Conservation (phyloP, 192 early-diverging fungal species). For the Backusella tuberculispora region DNA sequence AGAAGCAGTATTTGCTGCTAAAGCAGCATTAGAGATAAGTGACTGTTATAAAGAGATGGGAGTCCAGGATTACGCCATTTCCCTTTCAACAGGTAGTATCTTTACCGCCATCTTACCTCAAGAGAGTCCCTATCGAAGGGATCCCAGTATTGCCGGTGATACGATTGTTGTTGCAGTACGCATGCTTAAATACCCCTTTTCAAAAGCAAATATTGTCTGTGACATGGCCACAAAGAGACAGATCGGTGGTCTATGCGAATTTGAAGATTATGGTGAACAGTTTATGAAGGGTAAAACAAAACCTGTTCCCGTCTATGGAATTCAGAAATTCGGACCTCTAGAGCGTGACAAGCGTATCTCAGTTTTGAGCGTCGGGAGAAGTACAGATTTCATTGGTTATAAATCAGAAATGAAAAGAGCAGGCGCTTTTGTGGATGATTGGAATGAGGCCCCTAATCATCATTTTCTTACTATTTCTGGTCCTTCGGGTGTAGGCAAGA, state of each 20-base stretch:
- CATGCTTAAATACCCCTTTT: constrained; percentile 54
- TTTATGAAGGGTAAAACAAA: constrained; percentile 54
- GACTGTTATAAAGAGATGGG: constrained; percentile 28
- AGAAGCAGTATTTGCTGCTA: constrained; percentile 56
- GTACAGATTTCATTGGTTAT: constrained; percentile 51
- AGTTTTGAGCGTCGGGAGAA: not conserved
- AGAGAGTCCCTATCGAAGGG: constrained; percentile 51
- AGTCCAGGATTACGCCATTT: constrained; percentile 47
- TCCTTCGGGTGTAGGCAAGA: constrained; percentile 51
- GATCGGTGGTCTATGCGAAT: constrained; percentile 45
- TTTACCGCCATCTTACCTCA: constrained; percentile 49
- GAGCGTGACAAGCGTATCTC: constrained; percentile 22
- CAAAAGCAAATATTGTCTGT: constrained; percentile 49
- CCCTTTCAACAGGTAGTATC: constrained; percentile 52
- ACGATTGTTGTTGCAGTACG: constrained; percentile 56
- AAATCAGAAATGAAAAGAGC: constrained; percentile 46
- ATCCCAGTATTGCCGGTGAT: constrained; percentile 57
- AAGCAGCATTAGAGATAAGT: constrained; percentile 49
- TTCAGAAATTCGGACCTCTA: constrained; percentile 44
- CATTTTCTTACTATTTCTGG: constrained; percentile 47
- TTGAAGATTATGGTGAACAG: constrained; percentile 53
- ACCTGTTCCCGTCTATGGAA: constrained; percentile 45
- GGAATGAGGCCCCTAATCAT: constrained; percentile 38
- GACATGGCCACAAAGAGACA: constrained; percentile 49
- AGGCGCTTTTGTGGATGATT: constrained; percentile 35